Base-by-base conservation (phyloP, 1,139 yeast genomes). In the Suhomyces kunorum region DNA sequence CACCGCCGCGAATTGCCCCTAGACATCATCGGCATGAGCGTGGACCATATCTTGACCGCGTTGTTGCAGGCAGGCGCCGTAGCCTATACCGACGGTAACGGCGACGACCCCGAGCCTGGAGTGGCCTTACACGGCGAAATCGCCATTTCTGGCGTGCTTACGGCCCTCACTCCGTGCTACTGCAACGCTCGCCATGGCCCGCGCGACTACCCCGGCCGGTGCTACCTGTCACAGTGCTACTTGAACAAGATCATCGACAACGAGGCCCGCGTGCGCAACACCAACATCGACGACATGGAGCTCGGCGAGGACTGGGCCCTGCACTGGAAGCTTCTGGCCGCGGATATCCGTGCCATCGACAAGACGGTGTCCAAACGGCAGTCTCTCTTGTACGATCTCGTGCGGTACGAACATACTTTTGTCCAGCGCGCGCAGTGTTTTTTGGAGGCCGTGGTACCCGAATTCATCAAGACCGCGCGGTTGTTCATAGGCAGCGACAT, bases 391-490 rank as follows among this genome's bases (percentile, higher is more conserved):
- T 90, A 85, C 59, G 96, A 88, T 56, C 64, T 87, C 34, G 77
- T 88, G 25, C 72, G 83, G 42, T 78, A 82, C 38, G 96, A 87
- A 49, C 89, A 84, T 50, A 76, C 80, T n/a, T 85, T 84, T 43
- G 74, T 87, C 20, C 80, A 78, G 40, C 75, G 88, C 54, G 83
- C 90, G 3, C 71, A 74, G 47, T 79, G 86, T 6, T 83, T 87
- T 44, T 70, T 84, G 3, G 77, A 78, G 23, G 43, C 55, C 9
- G 76, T 69, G 5, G 76, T 69, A 0, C 78, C 77, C 0, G 71
- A 62, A 40, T 71, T 72, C 39, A 55, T 71, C 18, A 64, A 50
- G 70, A 81, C 50, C 63, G 81, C 67, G 68, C 84, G 36, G 68
- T 66, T 44, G 51, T 72, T 44, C 62, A 74, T 58, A 51, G 72